These are phyloP conservation scores for Furcasterigmium sp. DNA, from an alignment of 2,329 filamentous ascomycete species.

Conservation along the genomic window DNA sequence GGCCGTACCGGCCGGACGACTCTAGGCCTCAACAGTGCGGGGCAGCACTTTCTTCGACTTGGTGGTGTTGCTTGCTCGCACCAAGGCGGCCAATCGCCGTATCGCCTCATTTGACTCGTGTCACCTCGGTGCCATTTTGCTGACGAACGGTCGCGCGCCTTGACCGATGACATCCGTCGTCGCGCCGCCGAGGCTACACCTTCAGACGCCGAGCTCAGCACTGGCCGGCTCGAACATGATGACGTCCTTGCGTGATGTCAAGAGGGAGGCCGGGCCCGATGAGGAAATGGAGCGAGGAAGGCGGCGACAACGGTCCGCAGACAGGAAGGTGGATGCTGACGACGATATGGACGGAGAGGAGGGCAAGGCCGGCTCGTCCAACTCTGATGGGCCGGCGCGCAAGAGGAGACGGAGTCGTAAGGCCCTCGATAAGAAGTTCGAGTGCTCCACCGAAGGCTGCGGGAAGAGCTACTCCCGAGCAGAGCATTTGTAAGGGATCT, in stretches of 20 bases:
- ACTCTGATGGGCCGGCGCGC: slow-evolving; percentile 46
- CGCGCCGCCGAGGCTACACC: slow-evolving; percentile 30
- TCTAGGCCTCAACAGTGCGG: too few relatives aligned
- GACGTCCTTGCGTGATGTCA: slow-evolving; percentile 35
- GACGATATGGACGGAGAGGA: slow-evolving; percentile 33
- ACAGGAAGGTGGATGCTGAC: slow-evolving; percentile 34
- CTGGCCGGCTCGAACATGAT: slow-evolving; percentile 33
- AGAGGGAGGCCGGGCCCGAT: slow-evolving; percentile 27
- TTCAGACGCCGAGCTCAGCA: slow-evolving; percentile 30
- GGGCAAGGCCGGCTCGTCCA: slow-evolving; percentile 43
- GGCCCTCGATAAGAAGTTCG: slow-evolving; percentile 74
- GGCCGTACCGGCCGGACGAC: too few relatives aligned
- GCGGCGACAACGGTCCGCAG: slow-evolving; percentile 34
- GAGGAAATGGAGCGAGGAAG: slow-evolving; percentile 31
- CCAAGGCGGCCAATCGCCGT: too few relatives aligned
- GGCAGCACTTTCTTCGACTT: too few relatives aligned
- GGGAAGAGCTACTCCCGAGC: slow-evolving; percentile 95
- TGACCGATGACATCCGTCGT: slow-evolving; percentile 36
- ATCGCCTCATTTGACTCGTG: too few relatives aligned
- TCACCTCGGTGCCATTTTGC: neutral
- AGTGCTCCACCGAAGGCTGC: slow-evolving; percentile 80
- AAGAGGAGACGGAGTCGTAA: slow-evolving; percentile 70
- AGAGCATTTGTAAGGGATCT: slow-evolving; percentile 71
- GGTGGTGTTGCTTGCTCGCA: too few relatives aligned
- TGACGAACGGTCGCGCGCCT: neutral